Evolutionary conservation across 2,329 filamentous ascomycete genomes (phyloP).

Genomic region (Calonectria crousiana): DNA sequence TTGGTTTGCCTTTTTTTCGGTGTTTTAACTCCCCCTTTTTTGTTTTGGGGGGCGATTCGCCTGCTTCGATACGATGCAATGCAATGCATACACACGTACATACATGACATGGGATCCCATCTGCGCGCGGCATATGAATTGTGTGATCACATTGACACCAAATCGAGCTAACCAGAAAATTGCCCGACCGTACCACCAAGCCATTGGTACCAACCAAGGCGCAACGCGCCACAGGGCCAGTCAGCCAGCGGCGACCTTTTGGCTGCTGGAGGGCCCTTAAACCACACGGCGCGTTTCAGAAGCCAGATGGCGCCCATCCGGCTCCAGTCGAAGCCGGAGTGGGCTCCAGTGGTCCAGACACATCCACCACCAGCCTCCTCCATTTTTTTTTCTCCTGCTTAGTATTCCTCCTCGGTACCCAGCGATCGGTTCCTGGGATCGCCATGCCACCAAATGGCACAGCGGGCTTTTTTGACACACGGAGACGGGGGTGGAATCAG

Average conservation of each 20-base stretch:
- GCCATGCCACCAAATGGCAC: conserved; percentile 2
- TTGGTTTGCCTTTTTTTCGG: not conserved
- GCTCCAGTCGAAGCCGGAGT: not conserved
- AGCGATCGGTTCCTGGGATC: not conserved
- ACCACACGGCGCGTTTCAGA: conserved; percentile 41
- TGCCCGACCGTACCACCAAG: conserved; percentile 12
- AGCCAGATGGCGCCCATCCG: conserved; percentile 36
- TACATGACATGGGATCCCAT: not conserved
- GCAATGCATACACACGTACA: not conserved
- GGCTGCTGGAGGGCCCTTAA: not conserved
- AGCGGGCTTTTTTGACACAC: not conserved
- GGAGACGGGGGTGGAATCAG: not conserved
- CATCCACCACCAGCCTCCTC: conserved; percentile 25
- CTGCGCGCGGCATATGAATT: not conserved
- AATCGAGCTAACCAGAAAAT: conserved; percentile 5
- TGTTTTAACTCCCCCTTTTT: not conserved
- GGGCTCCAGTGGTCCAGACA: conserved; percentile 9
- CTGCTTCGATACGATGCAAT: not conserved
- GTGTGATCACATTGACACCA: not conserved
- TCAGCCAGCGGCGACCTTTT: not conserved
- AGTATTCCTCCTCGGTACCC: conserved; percentile 1
- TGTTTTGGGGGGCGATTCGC: not conserved
- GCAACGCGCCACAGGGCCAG: not conserved
- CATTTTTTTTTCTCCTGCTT: conserved; percentile 3
- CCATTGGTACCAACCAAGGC: conserved; percentile 5